Evolutionary conservation across 495 filamentous ascomycete species (phyloP).

Genomic region (Penicillium silybi): DNA sequence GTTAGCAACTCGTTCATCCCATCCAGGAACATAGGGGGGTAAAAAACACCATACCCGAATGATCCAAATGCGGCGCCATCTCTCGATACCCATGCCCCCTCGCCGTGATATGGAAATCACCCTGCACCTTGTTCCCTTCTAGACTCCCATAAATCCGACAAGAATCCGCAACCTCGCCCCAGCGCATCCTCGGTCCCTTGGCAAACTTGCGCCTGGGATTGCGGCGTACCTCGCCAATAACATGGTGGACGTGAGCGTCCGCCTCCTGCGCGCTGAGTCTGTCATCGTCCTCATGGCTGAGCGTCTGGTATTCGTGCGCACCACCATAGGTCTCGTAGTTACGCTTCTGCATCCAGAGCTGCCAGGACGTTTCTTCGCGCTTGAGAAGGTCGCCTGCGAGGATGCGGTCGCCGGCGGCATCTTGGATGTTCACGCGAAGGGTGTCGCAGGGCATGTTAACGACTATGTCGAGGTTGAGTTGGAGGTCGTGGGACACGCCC

Average conservation of each 20-base stretch:
- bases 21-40: background rate
- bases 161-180: slow-evolving; percentile 51
- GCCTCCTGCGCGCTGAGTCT: slow-evolving; percentile 45
- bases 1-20: background rate
- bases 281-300: slow-evolving; percentile 43
- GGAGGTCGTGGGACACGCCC: slow-evolving; percentile 77
- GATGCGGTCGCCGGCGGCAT: slow-evolving; percentile 87
- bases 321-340: slow-evolving; percentile 60
- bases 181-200: slow-evolving; percentile 65
- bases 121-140: slow-evolving; percentile 92
- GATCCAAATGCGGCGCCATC: slow-evolving; percentile 76
- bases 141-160: slow-evolving; percentile 89
- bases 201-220: slow-evolving; percentile 52
- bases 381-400: slow-evolving; percentile 71
- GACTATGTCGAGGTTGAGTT: slow-evolving; percentile 94
- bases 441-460: slow-evolving; percentile 85
- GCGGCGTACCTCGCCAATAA: slow-evolving; percentile 42
- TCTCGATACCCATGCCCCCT: slow-evolving; percentile 90
- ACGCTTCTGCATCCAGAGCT: slow-evolving; percentile 73
- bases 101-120: slow-evolving; percentile 97
- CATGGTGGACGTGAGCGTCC: slow-evolving; percentile 50
- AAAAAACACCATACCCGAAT: slow-evolving; percentile 61
- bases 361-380: slow-evolving; percentile 75
- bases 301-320: slow-evolving; percentile 49
- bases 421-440: slow-evolving; percentile 95